phyloP scores from a whole-genome alignment of 2,329 filamentous ascomycete species.

The Diplodia mutila region DNA sequence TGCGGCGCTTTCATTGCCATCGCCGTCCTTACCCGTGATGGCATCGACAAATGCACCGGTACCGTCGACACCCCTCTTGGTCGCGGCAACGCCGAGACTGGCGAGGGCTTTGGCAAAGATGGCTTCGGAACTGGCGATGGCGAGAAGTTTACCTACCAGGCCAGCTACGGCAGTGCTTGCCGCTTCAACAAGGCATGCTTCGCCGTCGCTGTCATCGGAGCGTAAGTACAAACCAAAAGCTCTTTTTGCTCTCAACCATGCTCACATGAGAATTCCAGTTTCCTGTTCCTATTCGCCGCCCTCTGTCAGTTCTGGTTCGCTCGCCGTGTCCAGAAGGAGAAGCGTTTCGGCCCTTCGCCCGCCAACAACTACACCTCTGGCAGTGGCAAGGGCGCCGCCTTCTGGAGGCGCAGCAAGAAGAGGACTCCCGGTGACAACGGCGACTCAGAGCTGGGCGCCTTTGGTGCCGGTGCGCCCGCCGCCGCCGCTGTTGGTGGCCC shows the following conservation, averaged over 20 bases:
- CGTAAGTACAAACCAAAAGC: slow-evolving; percentile 56
- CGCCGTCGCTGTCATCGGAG: slow-evolving; percentile 75
- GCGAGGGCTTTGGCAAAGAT: slow-evolving; percentile 54
- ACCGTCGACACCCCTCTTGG: slow-evolving; percentile 71
- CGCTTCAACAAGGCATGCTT: slow-evolving; percentile 76
- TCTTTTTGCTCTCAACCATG: background rate
- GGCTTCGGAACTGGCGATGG: slow-evolving; percentile 40
- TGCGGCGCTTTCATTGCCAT: slow-evolving; percentile 79
- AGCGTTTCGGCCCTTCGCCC: slow-evolving; percentile 69
- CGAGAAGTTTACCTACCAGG: slow-evolving; percentile 49
- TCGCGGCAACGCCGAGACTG: slow-evolving; percentile 57
- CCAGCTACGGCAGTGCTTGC: slow-evolving; percentile 66
- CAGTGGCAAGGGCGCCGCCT: slow-evolving; percentile 50
- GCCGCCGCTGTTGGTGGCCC: slow-evolving; percentile 34
- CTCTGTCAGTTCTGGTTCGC: slow-evolving; percentile 69
- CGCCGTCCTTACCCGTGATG: slow-evolving; percentile 72
- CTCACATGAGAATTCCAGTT: slow-evolving; percentile 44
- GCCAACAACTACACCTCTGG: slow-evolving; percentile 70
- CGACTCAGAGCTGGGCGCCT: slow-evolving; percentile 51
- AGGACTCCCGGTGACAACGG: slow-evolving; percentile 35
- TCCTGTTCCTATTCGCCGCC: slow-evolving; percentile 77
- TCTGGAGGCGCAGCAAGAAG: slow-evolving; percentile 46
- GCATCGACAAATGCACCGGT: slow-evolving; percentile 68
- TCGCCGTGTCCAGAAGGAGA: slow-evolving; percentile 74
- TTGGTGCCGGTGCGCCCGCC: slow-evolving; percentile 34